Evolutionary conservation across 2,329 filamentous ascomycete species (phyloP), one percentile per base, ranked within the genome.

Genomic region (Dactylellina leptospora): DNA sequence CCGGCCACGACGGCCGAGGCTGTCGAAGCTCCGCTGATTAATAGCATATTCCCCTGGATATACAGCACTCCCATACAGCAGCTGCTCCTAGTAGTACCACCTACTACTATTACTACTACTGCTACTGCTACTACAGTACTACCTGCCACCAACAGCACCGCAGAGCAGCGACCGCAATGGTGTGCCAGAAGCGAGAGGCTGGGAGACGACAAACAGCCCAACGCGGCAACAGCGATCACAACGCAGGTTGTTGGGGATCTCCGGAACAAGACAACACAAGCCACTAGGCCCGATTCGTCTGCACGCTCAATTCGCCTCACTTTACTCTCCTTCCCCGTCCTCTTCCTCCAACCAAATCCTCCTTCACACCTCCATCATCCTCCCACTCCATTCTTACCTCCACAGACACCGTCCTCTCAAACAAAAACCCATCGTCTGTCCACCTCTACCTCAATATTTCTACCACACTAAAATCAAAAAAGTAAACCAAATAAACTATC

Each of bases 241-340:
- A n/a, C n/a, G n/a, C n/a, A n/a, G n/a, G n/a, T n/a, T n/a, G n/a
- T n/a, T n/a, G n/a, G n/a, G n/a, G n/a, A n/a, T 68, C 62, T 68
- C 62, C 62, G 62, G 62, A 68, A 53, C 22, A 36, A 54, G 45
- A 28, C 53, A 44, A 47, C 47, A 54, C 54, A 54, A 60, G 54
- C 53, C 60, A 59, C 62, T 60, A 42, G 23, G 44, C 47, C 47
- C 42, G 62, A 54, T 42, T 60, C 54, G 54, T 18, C 36, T 27
- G 42, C 51, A 58, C 53, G 45, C 56, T 42, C 45, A 68, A 59
- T 45, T 44, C 53, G 47, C 33, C 62, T 60, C 56, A 47, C 54
- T 68, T 54, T 54, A 59, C 47, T 33, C 38, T 36, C 30, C 40
- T 69, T 27, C 62, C 28, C 36, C 13, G 18, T 40, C 36, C 8